Conservation (phyloP, 352 stramenopile species). For the Pythium dissotocum region DNA sequence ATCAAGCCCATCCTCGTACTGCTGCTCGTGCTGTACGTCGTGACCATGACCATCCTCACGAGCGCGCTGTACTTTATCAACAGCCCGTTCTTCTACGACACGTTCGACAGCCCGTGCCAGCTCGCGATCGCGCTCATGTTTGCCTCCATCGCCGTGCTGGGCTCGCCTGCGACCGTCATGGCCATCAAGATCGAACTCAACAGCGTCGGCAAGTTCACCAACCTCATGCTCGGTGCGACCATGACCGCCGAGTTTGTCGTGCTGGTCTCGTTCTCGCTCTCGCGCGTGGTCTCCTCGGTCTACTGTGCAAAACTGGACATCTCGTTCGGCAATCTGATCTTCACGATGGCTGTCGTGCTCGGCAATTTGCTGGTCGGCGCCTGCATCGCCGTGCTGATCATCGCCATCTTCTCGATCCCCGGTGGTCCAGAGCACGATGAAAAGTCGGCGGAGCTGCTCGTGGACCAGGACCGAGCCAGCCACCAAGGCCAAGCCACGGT, state of each 20-base stretch:
- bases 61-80: constrained; percentile 40
- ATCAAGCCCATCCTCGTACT: constrained; percentile 59
- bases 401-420: constrained; percentile 64
- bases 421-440: constrained; percentile 39
- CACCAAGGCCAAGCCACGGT: constrained; percentile 18
- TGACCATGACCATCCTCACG: constrained; percentile 59
- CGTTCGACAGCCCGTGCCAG: constrained; percentile 52
- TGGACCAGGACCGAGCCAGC: constrained; percentile 23
- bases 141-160: constrained; percentile 67
- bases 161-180: constrained; percentile 69
- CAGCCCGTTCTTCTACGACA: constrained; percentile 61
- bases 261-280: constrained; percentile 67
- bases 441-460: constrained; percentile 20
- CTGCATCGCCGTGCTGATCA: constrained; percentile 45
- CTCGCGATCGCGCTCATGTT: constrained; percentile 74
- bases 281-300: constrained; percentile 59
- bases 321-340: constrained; percentile 52
- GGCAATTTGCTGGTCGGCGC: constrained; percentile 55
- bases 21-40: constrained; percentile 55
- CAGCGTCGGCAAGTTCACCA: constrained; percentile 70
- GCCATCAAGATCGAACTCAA: constrained; percentile 81
- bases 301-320: constrained; percentile 61
- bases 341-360: constrained; percentile 53
- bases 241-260: constrained; percentile 78
- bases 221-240: constrained; percentile 68